phyloP scores from a whole-genome alignment of 176 grass and related monocot species.

The Dendrocalamus sinicus region DNA sequence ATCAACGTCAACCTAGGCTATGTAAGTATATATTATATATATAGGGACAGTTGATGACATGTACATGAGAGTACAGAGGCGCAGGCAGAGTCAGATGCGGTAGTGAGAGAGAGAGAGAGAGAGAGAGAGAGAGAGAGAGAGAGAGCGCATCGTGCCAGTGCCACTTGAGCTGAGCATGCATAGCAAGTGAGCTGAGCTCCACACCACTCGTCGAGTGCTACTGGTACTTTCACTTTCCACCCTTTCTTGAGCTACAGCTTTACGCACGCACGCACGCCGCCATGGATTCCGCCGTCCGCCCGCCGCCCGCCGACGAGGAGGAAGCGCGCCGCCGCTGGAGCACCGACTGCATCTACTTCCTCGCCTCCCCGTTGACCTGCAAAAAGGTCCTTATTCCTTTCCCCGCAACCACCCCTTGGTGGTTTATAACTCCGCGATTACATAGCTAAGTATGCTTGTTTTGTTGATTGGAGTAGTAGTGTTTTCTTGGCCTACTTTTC shows the following conservation, averaged over 20 bases:
- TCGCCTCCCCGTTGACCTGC: constrained; percentile 77
- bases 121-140: too few relatives aligned
- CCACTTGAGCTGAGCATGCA: too few relatives aligned
- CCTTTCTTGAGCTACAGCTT: not conserved
- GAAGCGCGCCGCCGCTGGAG: constrained; percentile 41
- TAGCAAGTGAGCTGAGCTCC: not conserved
- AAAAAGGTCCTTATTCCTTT: constrained; percentile 46
- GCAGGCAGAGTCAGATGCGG: too few relatives aligned
- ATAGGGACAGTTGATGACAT: too few relatives aligned
- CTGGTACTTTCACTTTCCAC: not conserved
- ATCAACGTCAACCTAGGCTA: too few relatives aligned
- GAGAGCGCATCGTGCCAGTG: too few relatives aligned
- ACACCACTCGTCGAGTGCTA: not conserved
- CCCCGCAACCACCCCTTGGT: not conserved
- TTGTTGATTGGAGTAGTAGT: not conserved
- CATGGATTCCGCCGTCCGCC: constrained; percentile 49
- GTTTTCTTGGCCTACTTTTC: not conserved
- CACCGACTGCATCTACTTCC: constrained; percentile 82
- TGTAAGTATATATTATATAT: too few relatives aligned
- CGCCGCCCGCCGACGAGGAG: constrained; percentile 48
- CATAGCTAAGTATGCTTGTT: not conserved
- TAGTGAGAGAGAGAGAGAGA: too few relatives aligned
- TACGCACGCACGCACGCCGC: not conserved
- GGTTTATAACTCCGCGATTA: not conserved
- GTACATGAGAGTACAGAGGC: too few relatives aligned